Percentiles rank a stretch among this genome's conserved stretches.
Evolutionary conservation across 345 rosid species (phyloP).

Genomic region (Camelina neglecta): DNA sequence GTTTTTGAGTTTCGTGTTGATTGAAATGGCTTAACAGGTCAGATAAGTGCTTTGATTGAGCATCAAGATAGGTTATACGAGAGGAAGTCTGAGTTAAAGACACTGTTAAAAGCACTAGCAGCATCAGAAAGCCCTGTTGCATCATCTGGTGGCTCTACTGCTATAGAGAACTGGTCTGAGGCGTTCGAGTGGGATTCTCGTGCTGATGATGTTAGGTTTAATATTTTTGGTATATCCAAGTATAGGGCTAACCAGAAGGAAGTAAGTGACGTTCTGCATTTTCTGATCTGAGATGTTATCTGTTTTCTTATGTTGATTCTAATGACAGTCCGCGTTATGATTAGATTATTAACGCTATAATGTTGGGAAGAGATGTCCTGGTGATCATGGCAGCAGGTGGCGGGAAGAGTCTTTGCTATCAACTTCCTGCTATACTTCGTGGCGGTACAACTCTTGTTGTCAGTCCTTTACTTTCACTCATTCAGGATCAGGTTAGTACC

Average conservation of each 20-base stretch:
- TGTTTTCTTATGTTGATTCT: background rate
- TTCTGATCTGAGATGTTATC: background rate
- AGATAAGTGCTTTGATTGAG: slow-evolving; percentile 70
- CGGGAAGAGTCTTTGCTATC: slow-evolving; percentile 97
- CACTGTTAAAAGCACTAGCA: slow-evolving; percentile 57
- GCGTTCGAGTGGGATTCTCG: slow-evolving; percentile 84
- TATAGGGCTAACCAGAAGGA: slow-evolving; percentile 88
- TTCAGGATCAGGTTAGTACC: slow-evolving; percentile 84
- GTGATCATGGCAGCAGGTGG: slow-evolving; percentile 99
- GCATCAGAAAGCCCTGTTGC: slow-evolving; percentile 48
- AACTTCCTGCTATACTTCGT: slow-evolving; percentile 83
- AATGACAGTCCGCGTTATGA: background rate
- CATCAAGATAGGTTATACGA: slow-evolving; percentile 76
- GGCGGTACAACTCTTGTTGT: slow-evolving; percentile 82
- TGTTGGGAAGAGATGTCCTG: slow-evolving; percentile 83
- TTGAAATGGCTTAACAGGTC: slow-evolving; percentile 47
- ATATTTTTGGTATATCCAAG: slow-evolving; percentile 78
- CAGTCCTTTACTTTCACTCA: slow-evolving; percentile 90
- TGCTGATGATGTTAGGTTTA: slow-evolving; percentile 71
- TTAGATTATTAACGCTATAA: slow-evolving; percentile 82
- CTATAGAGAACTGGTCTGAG: slow-evolving; percentile 67
- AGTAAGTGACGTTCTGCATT: slow-evolving; percentile 50
- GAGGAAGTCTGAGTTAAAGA: slow-evolving; percentile 71
- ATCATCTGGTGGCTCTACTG: slow-evolving; percentile 42
- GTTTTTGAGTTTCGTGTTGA: background rate